Evolutionary conservation across 441 rosid genomes (phyloP).

Genomic region (Geranium incanum): DNA sequence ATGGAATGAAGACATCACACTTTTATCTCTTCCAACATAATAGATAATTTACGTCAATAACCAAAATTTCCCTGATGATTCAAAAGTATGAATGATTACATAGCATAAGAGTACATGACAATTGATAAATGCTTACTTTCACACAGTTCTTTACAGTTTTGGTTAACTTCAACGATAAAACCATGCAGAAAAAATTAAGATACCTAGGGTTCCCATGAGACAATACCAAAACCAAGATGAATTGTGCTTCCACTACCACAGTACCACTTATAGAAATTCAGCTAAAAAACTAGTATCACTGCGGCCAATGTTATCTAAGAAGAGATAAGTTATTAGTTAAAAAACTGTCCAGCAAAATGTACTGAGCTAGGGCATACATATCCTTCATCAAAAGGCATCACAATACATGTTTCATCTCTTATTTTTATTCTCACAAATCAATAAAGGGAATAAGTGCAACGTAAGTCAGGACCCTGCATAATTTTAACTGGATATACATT

Average conservation of each 20-base stretch:
- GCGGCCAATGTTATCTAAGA: not conserved
- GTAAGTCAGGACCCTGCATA: not conserved
- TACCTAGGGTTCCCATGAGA: too few species aligned
- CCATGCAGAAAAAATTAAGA: too few species aligned
- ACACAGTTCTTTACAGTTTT: too few species aligned
- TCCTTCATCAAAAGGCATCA: not conserved
- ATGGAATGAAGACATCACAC: conserved; percentile 7
- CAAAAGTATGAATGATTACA: not conserved
- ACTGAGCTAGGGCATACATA: not conserved
- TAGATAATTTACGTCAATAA: not conserved
- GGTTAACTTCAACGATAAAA: too few species aligned
- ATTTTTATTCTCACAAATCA: not conserved
- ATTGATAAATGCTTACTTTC: too few species aligned
- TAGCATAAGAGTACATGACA: too few species aligned
- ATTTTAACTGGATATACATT: not conserved
- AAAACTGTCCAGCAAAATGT: not conserved
- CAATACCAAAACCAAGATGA: not conserved
- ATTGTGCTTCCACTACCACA: not conserved
- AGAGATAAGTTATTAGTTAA: not conserved
- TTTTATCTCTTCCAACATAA: conserved; percentile 2
- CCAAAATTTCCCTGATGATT: not conserved
- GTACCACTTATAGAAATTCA: not conserved
- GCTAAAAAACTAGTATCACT: not conserved
- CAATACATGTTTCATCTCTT: not conserved
- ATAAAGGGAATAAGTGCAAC: not conserved